Evolutionary conservation across 768 basidiomycete genomes (phyloP).

Genomic region (Tephrocybe rancida): DNA sequence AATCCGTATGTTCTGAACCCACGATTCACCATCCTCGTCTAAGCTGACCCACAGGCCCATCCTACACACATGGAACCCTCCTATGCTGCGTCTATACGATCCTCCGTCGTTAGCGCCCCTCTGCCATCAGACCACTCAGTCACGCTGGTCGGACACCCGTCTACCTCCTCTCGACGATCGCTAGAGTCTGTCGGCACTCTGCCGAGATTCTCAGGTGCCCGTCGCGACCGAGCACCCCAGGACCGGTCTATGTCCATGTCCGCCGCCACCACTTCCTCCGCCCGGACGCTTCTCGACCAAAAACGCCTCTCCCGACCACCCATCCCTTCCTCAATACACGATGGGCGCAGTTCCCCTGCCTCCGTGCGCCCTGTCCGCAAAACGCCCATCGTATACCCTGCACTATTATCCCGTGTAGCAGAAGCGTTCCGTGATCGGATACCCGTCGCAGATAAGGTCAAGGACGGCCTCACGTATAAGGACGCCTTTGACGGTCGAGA

Average conservation of each 20-base stretch:
- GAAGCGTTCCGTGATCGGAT: slow-evolving; percentile 91
- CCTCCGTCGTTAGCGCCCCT: slow-evolving; percentile 44
- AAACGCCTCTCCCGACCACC: slow-evolving; percentile 34
- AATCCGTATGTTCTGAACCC: slow-evolving; percentile 11
- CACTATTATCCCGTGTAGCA: slow-evolving; percentile 91
- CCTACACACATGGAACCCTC: slow-evolving; percentile 65
- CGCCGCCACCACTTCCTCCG: slow-evolving; percentile 47
- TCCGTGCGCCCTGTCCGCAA: slow-evolving; percentile 48
- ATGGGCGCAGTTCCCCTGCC: slow-evolving; percentile 42
- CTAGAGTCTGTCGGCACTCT: slow-evolving; percentile 70
- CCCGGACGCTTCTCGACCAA: slow-evolving; percentile 49
- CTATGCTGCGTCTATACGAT: slow-evolving; percentile 41
- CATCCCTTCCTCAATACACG: slow-evolving; percentile 33
- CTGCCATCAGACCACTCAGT: slow-evolving; percentile 40
- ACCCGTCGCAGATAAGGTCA: slow-evolving; percentile 73
- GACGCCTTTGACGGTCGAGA: slow-evolving; percentile 97
- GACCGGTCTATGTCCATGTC: slow-evolving; percentile 83
- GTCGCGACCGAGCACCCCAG: slow-evolving; percentile 61
- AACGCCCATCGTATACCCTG: slow-evolving; percentile 90
- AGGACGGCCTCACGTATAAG: slow-evolving; percentile 95
- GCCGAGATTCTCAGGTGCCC: slow-evolving; percentile 49
- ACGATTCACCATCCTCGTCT: slow-evolving; percentile 1
- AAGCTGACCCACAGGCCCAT: slow-evolving; percentile 31
- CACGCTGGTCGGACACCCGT: slow-evolving; percentile 23
- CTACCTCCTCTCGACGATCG: slow-evolving; percentile 52